Evolutionary conservation across 75 land plant species (phyloP).

Genomic region (Picea glauca): DNA sequence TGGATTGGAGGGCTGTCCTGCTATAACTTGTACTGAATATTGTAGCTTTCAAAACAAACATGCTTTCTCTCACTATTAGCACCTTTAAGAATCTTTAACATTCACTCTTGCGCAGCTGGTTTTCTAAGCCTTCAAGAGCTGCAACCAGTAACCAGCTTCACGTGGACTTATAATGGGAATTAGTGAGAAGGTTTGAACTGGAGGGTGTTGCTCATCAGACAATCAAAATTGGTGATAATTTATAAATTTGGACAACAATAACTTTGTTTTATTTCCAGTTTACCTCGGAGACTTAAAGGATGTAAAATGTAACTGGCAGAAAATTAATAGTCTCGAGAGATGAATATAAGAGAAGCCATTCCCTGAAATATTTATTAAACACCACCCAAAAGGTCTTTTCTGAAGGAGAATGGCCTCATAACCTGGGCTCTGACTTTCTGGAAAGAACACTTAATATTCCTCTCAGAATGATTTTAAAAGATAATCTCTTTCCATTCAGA

Average conservation of each 20-base stretch:
- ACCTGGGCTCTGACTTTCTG: not conserved
- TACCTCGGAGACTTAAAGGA: not conserved
- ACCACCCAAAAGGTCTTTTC: not conserved
- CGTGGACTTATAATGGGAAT: not conserved
- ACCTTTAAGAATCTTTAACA: not conserved
- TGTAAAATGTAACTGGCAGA: not conserved
- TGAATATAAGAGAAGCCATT: not conserved
- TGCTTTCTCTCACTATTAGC: not conserved
- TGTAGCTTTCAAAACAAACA: not conserved
- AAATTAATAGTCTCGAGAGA: not conserved
- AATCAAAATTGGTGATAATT: not conserved
- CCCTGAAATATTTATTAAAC: not conserved
- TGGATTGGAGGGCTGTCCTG: not conserved
- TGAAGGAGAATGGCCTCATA: not conserved
- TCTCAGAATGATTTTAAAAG: not conserved
- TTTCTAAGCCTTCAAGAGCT: not conserved
- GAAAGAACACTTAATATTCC: not conserved
- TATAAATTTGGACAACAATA: not conserved
- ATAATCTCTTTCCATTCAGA: not conserved
- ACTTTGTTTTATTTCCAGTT: constrained; percentile 2
- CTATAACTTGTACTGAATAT: not conserved
- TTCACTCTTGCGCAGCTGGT: not conserved
- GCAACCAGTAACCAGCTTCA: not conserved
- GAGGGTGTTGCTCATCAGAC: too few relatives aligned
- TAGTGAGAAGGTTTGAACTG: not conserved